These are phyloP conservation scores for Spongospora subterranea DNA, from an alignment of 208 protist species.

Conservation along the genomic window DNA sequence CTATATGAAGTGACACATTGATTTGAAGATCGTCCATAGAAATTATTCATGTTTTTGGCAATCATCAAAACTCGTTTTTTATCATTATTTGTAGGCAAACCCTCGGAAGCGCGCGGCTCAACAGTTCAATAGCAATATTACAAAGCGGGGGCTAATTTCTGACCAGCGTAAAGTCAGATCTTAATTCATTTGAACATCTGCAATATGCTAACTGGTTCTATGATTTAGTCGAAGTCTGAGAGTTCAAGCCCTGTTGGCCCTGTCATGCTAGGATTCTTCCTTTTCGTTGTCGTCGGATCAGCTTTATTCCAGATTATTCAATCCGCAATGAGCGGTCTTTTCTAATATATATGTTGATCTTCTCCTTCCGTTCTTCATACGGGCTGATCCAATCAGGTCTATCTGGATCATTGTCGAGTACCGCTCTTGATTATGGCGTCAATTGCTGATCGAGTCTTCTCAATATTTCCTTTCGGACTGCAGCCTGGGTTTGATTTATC, in stretches of 20 bases:
- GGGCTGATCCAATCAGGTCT: too few species aligned
- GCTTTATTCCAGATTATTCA: conserved; percentile 52
- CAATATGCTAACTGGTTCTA: neutral
- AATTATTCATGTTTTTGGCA: too few species aligned
- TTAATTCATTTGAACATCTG: neutral
- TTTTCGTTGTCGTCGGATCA: conserved; percentile 51
- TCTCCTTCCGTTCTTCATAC: neutral
- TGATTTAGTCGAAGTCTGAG: conserved; percentile 19
- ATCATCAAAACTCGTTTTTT: too few species aligned
- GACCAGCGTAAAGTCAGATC: neutral
- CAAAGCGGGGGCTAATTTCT: neutral
- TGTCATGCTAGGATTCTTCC: conserved; percentile 26
- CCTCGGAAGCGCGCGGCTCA: neutral
- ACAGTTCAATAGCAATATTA: conserved; percentile 40
- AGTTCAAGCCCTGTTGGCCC: neutral
- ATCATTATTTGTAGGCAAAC: conserved; percentile 17
- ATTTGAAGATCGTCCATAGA: too few species aligned
- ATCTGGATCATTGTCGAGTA: too few species aligned
- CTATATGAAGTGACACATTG: too few species aligned
- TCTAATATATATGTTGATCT: neutral
- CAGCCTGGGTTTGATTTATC: conserved; percentile 1
- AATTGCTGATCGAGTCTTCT: conserved; percentile 39
- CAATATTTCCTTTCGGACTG: conserved; percentile 18
- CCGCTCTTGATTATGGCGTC: neutral
- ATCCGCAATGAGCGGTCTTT: conserved; percentile 12